Evolutionary conservation across 306 rosid species (phyloP), one percentile per base, ranked within the genome.

Genomic region (Cicer chorassanicum): DNA sequence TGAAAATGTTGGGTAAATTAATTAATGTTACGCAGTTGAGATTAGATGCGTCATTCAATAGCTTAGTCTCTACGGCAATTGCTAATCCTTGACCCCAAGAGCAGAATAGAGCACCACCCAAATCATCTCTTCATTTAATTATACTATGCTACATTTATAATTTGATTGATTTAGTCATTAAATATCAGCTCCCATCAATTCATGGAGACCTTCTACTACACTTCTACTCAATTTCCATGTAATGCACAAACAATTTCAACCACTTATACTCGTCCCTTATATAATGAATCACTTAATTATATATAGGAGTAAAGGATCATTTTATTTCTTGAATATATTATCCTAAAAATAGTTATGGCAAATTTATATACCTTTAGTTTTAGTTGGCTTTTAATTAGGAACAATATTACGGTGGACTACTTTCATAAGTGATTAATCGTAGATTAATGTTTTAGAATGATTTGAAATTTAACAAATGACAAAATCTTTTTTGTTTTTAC

Each of bases 191-290:
- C 15, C n/a, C 15, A 57, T 57, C 39, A 56, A 56, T 21, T 57
- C 64, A 57, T 57, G 64, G 8, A 21, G 40, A 57, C 64, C 64
- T 54, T 18, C 61, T 57, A 57, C 3, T 56, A 56, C 62, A 55
- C 2, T 55, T 36, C 62, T 18, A 55, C 63, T 56, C 9, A 59
- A 59, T 0, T 59, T 59, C 65, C 65, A 12, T 59, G 65, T 29
- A 59, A 59, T 59, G 65, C 41, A 24, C 16, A 59, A 29, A 59
- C 41, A 56, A 59, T 34, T 59, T 59, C 65, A 59, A 59, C 65
- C 16, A 29, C 65, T 57, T 55, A 9, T 56, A 49, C 7, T 13
- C 18, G n/a, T 1, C 36, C 36, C 36, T 29, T 29, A 29, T 29
- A 29, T 29, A 29, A 29, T 29, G 5, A 49, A 49, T 0, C 55